Evolutionary conservation across 352 stramenopile genomes (phyloP).

Genomic region (Pythium pyrilobum): DNA sequence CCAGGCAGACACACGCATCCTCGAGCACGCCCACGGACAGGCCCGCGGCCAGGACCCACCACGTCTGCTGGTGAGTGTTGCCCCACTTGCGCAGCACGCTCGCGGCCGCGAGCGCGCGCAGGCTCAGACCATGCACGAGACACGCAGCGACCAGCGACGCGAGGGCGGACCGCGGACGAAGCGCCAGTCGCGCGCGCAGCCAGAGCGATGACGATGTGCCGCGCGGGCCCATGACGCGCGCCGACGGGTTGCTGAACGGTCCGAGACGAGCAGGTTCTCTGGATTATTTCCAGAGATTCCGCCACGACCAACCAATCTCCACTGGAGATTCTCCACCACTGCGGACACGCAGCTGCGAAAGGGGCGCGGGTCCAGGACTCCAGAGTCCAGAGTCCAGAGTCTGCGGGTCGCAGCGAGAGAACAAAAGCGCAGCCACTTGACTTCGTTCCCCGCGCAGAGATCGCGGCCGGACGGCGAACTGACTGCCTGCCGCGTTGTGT

Average conservation of each 20-base stretch:
- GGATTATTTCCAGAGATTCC: too few relatives aligned
- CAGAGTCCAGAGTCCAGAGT: background rate
- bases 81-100: conserved; percentile 45
- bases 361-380: too few relatives aligned
- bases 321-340: too few relatives aligned
- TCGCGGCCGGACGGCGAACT: too few relatives aligned
- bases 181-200: background rate
- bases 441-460: too few relatives aligned
- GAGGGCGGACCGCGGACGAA: conserved; percentile 6
- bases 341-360: too few relatives aligned
- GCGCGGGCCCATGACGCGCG: too few relatives aligned
- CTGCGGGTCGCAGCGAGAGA: background rate
- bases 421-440: conserved; percentile 3
- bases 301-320: too few relatives aligned
- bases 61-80: conserved; percentile 41
- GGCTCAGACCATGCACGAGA: conserved; percentile 28
- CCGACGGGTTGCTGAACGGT: too few relatives aligned
- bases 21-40: conserved; percentile 39
- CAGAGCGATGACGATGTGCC: background rate
- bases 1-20: conserved; percentile 37
- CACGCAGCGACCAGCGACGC: conserved; percentile 13
- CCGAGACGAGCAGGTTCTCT: too few relatives aligned
- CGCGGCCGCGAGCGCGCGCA: conserved; percentile 23
- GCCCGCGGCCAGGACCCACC: conserved; percentile 24
- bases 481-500: too few relatives aligned